Evolutionary conservation across 2,329 filamentous ascomycete genomes (phyloP).

Genomic region (Aspergillus fischeri): DNA sequence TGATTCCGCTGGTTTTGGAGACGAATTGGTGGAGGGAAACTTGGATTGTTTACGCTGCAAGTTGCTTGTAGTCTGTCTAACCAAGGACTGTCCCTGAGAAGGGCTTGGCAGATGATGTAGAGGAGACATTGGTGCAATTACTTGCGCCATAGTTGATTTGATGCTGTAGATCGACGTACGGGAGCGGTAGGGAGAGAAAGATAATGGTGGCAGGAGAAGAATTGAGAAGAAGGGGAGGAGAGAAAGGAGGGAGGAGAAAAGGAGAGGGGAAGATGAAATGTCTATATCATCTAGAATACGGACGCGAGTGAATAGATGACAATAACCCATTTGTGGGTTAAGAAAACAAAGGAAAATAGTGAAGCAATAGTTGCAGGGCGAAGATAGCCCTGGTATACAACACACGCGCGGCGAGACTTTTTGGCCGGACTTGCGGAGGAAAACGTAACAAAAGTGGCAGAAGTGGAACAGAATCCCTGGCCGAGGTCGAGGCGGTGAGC

Average conservation of each 20-base stretch:
- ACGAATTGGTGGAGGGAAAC: neutral
- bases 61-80: neutral
- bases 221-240: conserved; percentile 8
- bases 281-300: neutral
- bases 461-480: conserved; percentile 4
- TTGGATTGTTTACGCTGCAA: neutral
- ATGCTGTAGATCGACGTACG: neutral
- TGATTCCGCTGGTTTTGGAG: neutral
- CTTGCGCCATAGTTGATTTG: neutral
- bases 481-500: conserved; percentile 7
- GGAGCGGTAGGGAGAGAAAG: neutral
- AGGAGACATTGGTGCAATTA: neutral
- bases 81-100: neutral
- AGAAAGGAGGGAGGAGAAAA: conserved; percentile 13
- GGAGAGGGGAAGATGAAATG: conserved; percentile 4
- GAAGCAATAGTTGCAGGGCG: neutral
- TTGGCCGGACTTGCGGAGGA: conserved; percentile 13
- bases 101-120: neutral
- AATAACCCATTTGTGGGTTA: neutral
- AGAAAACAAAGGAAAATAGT: conserved; percentile 6
- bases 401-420: conserved; percentile 3
- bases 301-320: neutral
- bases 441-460: conserved; percentile 19
- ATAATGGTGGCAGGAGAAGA: conserved; percentile 8
- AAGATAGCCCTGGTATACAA: neutral